Evolutionary conservation across 306 rosid species (phyloP), one percentile per base, ranked within the genome.

Genomic region (Chamaecrista fasciculata): DNA sequence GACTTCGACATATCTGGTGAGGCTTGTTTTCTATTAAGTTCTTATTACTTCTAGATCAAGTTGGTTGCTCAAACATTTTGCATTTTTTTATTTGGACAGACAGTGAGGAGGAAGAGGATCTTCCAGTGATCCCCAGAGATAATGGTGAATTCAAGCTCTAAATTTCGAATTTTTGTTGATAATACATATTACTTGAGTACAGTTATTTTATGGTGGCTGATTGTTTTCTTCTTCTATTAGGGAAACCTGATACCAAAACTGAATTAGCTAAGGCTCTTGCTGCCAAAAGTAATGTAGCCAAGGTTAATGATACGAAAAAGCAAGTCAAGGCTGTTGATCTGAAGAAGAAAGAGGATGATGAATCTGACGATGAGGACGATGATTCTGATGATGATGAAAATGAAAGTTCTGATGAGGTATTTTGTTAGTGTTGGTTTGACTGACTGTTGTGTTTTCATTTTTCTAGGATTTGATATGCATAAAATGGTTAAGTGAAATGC

Each of bases 281-380:
- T 10, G 14, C 80, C n/a, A 88, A 88, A 51, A 31, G 47, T 14
- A 40, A 50, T 65, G 69, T 37, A 75, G 76, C 74, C 21, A 87
- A 81, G 66, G 66, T 50, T 16, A 76, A 70, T 66, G 39, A 82
- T 10, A 12, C 84, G 16, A 79, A 69, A 23, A 90, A 88, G 66
- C 75, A 85, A 10, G 95, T 73, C 7, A 94, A 86, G 51, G 73
- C 84, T 64, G 71, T 76, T 37, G 94, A 80, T 2, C 91, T 89
- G 4, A 82, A 60, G 73, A 85, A 86, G 48, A 86, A 71, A 1
- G 72, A 67, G 0, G 83, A 72, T 12, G 86, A 80, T 0, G 91
- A 71, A 0, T 80, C 88, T 19, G 87, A 59, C 10, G 64, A 59
- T 1, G 44, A 58, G 0, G 44, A 58, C 1, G 64, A 81, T 19